Conservation (phyloP, 78 protist species). For the Dictyostelium brefeldianum region DNA sequence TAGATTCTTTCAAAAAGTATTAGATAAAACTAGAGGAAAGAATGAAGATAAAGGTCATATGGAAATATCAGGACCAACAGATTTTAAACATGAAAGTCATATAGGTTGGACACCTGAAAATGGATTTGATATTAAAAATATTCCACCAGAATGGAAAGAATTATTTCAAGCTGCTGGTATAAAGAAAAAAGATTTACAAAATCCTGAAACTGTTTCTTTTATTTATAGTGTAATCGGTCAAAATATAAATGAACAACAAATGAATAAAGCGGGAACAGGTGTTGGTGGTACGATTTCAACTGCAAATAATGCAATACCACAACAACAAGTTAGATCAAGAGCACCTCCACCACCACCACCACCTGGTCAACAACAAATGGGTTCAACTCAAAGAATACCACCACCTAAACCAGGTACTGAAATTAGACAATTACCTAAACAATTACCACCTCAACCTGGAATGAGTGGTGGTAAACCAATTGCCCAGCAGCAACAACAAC, state of each 20-base stretch:
- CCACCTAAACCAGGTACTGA: conserved; percentile 29
- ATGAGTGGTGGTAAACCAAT: not conserved
- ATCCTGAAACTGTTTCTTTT: conserved; percentile 79
- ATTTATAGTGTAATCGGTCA: conserved; percentile 74
- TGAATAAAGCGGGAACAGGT: not conserved
- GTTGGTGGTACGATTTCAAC: not conserved
- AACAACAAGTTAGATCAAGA: conserved; percentile 37
- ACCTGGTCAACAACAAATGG: not conserved
- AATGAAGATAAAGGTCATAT: conserved; percentile 20
- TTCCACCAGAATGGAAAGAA: conserved; percentile 77
- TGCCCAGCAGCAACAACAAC: conserved; percentile 16
- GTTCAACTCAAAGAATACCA: not conserved
- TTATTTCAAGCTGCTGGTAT: conserved; percentile 70
- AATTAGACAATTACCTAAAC: conserved; percentile 8
- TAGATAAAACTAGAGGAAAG: conserved; percentile 3
- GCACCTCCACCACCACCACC: conserved; percentile 75
- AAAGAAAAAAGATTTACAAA: conserved; percentile 78
- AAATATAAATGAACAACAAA: conserved; percentile 4
- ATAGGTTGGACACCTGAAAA: conserved; percentile 69
- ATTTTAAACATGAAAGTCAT: conserved; percentile 82
- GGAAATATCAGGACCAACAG: conserved; percentile 80
- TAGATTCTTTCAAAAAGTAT: not conserved
- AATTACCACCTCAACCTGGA: conserved; percentile 2
- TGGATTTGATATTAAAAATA: conserved; percentile 78
- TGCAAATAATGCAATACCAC: not conserved